Evolutionary conservation across 1,284 basidiomycete species (phyloP), one percentile per base, ranked within the genome.

Genomic region (Puccinia hordei): DNA sequence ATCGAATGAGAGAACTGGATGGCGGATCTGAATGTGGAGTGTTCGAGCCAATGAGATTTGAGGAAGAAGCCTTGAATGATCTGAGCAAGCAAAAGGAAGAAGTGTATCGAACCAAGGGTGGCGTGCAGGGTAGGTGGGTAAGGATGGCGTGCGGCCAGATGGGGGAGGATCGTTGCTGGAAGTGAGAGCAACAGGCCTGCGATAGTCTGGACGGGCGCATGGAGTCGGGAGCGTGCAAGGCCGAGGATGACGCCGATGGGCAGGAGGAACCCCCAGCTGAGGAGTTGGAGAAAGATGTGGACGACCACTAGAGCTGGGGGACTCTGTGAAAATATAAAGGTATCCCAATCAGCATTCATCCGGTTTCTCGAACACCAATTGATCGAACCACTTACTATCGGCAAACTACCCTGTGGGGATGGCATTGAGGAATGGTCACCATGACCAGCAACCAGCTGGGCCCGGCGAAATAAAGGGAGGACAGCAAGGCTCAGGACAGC

Each of bases 21-120:
- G 83, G 89, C 92, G 0, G 92, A 92, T 33, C 95, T 89, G 13
- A 95, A 84, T 0, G 89, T 89, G 82, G 88, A 88, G 0, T 79
- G 76, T 86, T 98, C 93, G 82, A 95, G 89, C 27, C 98, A 90
- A 86, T 98, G 96, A 4, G 96, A 87, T 86, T 96, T 98, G 82
- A 98, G 90, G 86, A 97, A 98, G 81, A 95, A 88, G 8, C 95
- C 95, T 73, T 93, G 87, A 22, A 85, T 84, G 10, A 92, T 88
- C 86, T 98, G 95, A 1, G 82, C 1, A 22, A 0, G 88, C 84
- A 86, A 81, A 55, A 83, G 82, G 68, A 83, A 81, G 61, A 85
- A 81, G 41, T 85, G 69, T 1, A 85, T 33, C 10, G 79, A 82
- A 3, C 84, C 84, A 38, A 84, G 75, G 17, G 84, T 83, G 59